Conservation (phyloP, 805 yeast genomes). For the Zygosaccharomyces siamensis region DNA sequence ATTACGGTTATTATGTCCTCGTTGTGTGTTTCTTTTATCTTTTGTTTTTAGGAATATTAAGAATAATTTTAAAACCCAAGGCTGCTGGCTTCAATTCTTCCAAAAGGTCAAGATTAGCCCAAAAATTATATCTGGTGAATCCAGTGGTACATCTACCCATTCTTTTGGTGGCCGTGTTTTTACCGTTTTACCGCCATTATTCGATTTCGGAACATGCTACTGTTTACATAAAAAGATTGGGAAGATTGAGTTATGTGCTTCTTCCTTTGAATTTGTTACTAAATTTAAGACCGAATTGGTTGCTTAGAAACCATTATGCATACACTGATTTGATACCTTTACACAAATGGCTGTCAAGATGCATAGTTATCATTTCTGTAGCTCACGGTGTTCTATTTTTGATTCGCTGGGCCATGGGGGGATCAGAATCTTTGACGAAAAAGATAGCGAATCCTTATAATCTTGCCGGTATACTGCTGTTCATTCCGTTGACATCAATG, state of each 20-base stretch:
- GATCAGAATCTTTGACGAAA: slow-evolving; percentile 36
- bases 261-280: slow-evolving; percentile 54
- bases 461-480: slow-evolving; percentile 48
- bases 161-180: slow-evolving; percentile 31
- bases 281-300: slow-evolving; percentile 52
- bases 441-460: slow-evolving; percentile 36
- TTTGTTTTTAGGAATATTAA: slow-evolving; percentile 32
- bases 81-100: slow-evolving; percentile 38
- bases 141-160: slow-evolving; percentile 37
- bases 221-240: slow-evolving; percentile 48
- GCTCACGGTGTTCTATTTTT: slow-evolving; percentile 53
- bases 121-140: slow-evolving; percentile 36
- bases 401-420: slow-evolving; percentile 43
- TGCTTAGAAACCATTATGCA: slow-evolving; percentile 38
- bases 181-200: slow-evolving; percentile 34
- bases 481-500: slow-evolving; percentile 36
- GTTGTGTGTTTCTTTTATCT: slow-evolving; percentile 41
- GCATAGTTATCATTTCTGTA: slow-evolving; percentile 43
- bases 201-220: slow-evolving; percentile 27
- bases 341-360: slow-evolving; percentile 70
- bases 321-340: slow-evolving; percentile 52
- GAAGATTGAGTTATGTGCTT: slow-evolving; percentile 55
- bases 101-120: slow-evolving; percentile 30
- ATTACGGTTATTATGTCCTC: slow-evolving; percentile 55
- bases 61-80: slow-evolving; percentile 39